phyloP scores from a whole-genome alignment of 352 stramenopile species.

The Aphanomyces stellatus region DNA sequence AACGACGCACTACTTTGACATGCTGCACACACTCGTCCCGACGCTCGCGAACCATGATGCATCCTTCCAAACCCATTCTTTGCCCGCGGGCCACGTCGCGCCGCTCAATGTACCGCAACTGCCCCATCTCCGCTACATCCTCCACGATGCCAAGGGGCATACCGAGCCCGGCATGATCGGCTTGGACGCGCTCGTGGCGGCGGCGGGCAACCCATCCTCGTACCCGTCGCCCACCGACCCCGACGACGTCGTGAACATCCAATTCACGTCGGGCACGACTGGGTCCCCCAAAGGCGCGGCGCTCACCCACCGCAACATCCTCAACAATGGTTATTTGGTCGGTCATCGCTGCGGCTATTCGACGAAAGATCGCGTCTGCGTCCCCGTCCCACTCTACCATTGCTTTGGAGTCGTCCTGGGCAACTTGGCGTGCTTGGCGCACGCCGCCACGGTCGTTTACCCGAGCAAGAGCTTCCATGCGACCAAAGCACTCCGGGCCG shows the following conservation, averaged over 20 bases:
- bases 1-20: constrained; percentile 8
- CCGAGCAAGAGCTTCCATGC: constrained; percentile 22
- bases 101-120: neutral
- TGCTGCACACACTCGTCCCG: constrained; percentile 8
- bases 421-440: constrained; percentile 22
- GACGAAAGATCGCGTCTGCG: constrained; percentile 18
- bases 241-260: constrained; percentile 24
- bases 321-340: constrained; percentile 26
- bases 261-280: constrained; percentile 70
- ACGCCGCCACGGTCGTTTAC: constrained; percentile 21
- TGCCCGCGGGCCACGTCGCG: neutral
- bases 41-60: neutral
- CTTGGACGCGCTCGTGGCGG: neutral
- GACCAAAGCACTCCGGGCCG: constrained; percentile 2
- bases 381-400: constrained; percentile 24
- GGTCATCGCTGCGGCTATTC: constrained; percentile 17
- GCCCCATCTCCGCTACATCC: constrained; percentile 15
- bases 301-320: constrained; percentile 41
- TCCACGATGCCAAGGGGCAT: neutral
- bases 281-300: constrained; percentile 59
- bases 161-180: neutral
- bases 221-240: neutral
- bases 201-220: neutral
- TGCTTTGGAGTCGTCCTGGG: constrained; percentile 25
- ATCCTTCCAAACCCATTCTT: no score